phyloP scores from a whole-genome alignment of 768 basidiomycete species.

The Leucosporidium creatinivorum region DNA sequence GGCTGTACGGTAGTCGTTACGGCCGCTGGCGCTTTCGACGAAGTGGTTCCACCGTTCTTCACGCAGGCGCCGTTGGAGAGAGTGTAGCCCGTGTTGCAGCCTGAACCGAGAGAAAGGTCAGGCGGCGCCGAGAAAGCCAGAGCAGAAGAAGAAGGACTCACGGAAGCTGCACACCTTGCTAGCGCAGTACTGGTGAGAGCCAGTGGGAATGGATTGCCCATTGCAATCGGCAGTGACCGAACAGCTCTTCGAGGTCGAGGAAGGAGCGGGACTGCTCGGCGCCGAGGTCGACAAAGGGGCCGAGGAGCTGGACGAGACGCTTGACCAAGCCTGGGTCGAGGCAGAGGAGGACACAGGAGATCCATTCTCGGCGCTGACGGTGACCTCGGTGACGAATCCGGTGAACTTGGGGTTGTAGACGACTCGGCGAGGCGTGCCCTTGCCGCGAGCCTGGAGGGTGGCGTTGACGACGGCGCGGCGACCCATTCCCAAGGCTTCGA shows the following conservation, averaged over 20 bases:
- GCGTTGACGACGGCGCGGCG: too few relatives aligned
- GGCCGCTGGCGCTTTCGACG: slow-evolving; percentile 12
- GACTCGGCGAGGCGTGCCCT: too few relatives aligned
- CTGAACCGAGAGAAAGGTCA: too few relatives aligned
- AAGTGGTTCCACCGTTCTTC: background rate
- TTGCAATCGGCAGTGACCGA: background rate
- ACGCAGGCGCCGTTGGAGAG: background rate
- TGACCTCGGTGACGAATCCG: too few relatives aligned
- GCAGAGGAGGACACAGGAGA: too few relatives aligned
- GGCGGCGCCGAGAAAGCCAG: too few relatives aligned
- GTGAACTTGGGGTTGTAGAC: too few relatives aligned
- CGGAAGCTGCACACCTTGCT: background rate
- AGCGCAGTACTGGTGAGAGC: background rate
- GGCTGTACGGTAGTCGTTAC: slow-evolving; percentile 16
- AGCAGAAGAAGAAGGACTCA: background rate
- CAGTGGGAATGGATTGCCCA: background rate
- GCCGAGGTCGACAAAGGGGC: background rate
- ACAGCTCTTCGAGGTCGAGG: background rate
- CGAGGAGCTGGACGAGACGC: background rate
- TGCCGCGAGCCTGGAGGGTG: too few relatives aligned
- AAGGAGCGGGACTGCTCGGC: background rate
- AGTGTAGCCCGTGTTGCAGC: background rate
- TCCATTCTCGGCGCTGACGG: too few relatives aligned
- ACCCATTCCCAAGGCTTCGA: too few relatives aligned
- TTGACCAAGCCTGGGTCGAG: background rate